These are phyloP conservation scores for Aspergillus steynii DNA, from an alignment of 495 filamentous ascomycete species.

Conservation along the genomic window DNA sequence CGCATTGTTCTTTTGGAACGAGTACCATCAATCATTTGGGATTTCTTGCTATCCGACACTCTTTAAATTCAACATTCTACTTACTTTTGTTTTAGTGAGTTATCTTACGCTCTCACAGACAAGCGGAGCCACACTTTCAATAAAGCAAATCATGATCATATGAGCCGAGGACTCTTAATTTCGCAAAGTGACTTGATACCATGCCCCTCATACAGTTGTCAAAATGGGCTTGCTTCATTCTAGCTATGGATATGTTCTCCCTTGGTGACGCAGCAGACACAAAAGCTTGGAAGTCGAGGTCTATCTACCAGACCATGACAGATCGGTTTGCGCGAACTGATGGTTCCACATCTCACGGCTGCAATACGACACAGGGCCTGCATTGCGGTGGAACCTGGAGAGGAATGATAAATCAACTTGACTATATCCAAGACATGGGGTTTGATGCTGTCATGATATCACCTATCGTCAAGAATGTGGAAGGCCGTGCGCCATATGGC, in stretches of 20 bases:
- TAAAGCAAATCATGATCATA: neutral
- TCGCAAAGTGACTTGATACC: neutral
- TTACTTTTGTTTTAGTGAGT: no score
- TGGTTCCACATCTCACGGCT: constrained; percentile 55
- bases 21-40: no score
- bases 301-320: constrained; percentile 76
- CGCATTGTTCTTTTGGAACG: no score
- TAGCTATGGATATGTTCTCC: neutral
- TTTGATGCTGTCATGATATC: constrained; percentile 86
- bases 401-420: constrained; percentile 63
- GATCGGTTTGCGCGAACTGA: constrained; percentile 73
- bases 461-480: constrained; percentile 66
- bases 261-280: constrained; percentile 23
- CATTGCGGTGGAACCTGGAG: constrained; percentile 80
- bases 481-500: constrained; percentile 47
- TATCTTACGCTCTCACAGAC: no score
- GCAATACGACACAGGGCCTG: constrained; percentile 35
- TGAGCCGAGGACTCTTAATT: neutral
- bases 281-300: constrained; percentile 55
- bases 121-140: neutral
- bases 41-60: no score
- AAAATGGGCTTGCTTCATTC: constrained; percentile 13
- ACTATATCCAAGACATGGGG: constrained; percentile 70
- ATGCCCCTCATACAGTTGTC: neutral
- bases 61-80: no score